Conservation (phyloP, 1,139 yeast genomes). For the Scheffersomyces titani region DNA sequence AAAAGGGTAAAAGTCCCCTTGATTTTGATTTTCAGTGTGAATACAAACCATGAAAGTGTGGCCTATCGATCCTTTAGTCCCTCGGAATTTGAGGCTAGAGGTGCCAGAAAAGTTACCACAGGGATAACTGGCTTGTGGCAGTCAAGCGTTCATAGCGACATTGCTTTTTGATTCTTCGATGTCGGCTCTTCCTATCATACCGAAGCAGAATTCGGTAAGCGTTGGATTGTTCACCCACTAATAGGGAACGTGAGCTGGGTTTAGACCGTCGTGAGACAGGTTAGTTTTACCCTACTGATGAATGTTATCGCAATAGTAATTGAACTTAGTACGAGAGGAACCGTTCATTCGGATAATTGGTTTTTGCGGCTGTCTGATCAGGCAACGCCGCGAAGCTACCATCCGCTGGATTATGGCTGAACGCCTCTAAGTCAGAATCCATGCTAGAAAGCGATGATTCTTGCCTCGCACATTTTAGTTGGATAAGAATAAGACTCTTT, state of each 20-base stretch:
- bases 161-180: slow-evolving; percentile 42
- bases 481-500: slow-evolving; percentile 33
- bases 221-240: slow-evolving; percentile 5
- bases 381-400: slow-evolving; percentile 46
- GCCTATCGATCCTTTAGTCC: slow-evolving; percentile 25
- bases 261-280: no score
- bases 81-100: slow-evolving; percentile 37
- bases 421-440: slow-evolving; percentile 47
- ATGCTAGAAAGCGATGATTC: slow-evolving; percentile 40
- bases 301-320: slow-evolving; percentile 35
- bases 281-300: slow-evolving; percentile 32
- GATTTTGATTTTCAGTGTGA: slow-evolving; percentile 39
- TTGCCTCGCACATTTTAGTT: slow-evolving; percentile 29
- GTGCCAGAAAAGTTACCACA: slow-evolving; percentile 36
- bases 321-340: slow-evolving; percentile 41
- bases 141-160: slow-evolving; percentile 41
- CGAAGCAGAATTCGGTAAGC: slow-evolving; percentile 6
- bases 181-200: slow-evolving; percentile 28
- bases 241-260: slow-evolving; percentile 2
- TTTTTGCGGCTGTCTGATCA: slow-evolving; percentile 39
- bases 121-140: slow-evolving; percentile 37
- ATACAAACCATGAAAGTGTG: slow-evolving; percentile 35
- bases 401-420: slow-evolving; percentile 45
- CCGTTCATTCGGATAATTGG: slow-evolving; percentile 35
- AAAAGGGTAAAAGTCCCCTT: slow-evolving; percentile 39